Base-by-base conservation (phyloP, 768 basidiomycete genomes). In the Amanita exitialis region DNA sequence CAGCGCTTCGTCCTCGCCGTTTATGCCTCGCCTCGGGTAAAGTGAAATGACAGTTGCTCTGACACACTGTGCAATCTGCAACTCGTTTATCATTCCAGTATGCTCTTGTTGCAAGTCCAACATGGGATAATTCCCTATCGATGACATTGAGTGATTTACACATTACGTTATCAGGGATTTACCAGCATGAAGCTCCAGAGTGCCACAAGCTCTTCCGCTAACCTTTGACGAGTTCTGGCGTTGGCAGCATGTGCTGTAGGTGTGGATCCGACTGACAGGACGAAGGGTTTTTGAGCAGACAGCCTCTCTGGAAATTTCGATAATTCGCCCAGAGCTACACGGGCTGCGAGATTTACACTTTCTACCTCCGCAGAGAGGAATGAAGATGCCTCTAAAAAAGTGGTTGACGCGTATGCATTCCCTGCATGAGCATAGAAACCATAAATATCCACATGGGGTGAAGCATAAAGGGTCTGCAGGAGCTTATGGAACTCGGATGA, bases 351-450 rank as follows among this genome's bases (percentile, higher is more conserved):
- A 57, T 89, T 84, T 28, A 86, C 87, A 2, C 80, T 76, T 32
- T 77, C 69, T 6, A 92, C 77, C 67, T 93, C 90, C 8, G 68
- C 69, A 6, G 81, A 76, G 44, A 90, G 71, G 66, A 80, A 86
- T 1, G 70, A 68, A 3, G 80, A 74, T 6, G 87, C 88, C 53
- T 86, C 74, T 9, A 72, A 66, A 7, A 79, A 66, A 6, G 83
- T 83, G 4, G 76, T 83, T 2, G 91, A 90, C 1, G 75, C 82
- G 58, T 92, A 93, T 1, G 87, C 74, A 58, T 86, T 73, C 41
- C 86, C 83, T 0, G 82, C 82, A 64, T 91, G 90, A 49, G 78
- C 80, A 56, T 92, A 93, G 64, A 92, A 92, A 5, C 90, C 89
- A 62, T 82, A 79, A n/a, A 92, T 69, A 2, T 74, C 76, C 25